Evolutionary conservation across 2,329 filamentous ascomycete species (phyloP), one percentile per base, ranked within the genome.

Genomic region (Aspergillus eucalypticola): DNA sequence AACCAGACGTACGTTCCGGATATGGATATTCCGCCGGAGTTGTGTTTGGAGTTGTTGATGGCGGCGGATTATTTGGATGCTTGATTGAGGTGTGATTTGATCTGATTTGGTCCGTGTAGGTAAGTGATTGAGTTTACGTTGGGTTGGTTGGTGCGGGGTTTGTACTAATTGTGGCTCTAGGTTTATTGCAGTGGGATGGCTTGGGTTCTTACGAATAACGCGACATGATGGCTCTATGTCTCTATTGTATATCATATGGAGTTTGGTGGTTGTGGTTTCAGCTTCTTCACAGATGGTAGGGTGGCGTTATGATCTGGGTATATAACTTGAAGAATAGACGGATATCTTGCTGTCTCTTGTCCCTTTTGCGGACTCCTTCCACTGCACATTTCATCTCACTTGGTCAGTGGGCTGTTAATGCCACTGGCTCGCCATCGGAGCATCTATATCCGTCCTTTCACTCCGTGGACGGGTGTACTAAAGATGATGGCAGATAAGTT

Each of bases 21-120:
- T 67, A 86, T 88, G 83, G 86, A 89, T 48, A 84, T 89, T 21
- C 85, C 86, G 6, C 80, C 85, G 2, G 87, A 89, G 75, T 70
- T 89, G 54, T 88, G 86, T 66, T 67, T 90, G 66, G 87, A 89
- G 71, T 67, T 90, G 62, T 71, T 89, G 68, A 87, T 88, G 79
- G 86, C 87, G 25, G 86, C 87, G 15, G 87, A 90, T 77, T 90
- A 87, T 74, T 68, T 90, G 69, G 82, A 86, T 73, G 79, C 78
- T 68, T 73, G 57, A 69, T 60, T 25, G 82, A 86, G 73, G 79
- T 77, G 68, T 72, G 57, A 69, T 60, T 25, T 35, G 32, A 5
- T 6, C 27, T 73, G 57, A 68, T 60, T 25, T 35, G 11, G 11
- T 13, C 38, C n/a, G 25, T 27, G 15, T 29, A 29, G 21, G 32